Percentiles rank a stretch among this genome's conserved stretches.
Evolutionary conservation across 1,284 basidiomycete genomes (phyloP).

Genomic region (Phellopilus nigrolimitatus): DNA sequence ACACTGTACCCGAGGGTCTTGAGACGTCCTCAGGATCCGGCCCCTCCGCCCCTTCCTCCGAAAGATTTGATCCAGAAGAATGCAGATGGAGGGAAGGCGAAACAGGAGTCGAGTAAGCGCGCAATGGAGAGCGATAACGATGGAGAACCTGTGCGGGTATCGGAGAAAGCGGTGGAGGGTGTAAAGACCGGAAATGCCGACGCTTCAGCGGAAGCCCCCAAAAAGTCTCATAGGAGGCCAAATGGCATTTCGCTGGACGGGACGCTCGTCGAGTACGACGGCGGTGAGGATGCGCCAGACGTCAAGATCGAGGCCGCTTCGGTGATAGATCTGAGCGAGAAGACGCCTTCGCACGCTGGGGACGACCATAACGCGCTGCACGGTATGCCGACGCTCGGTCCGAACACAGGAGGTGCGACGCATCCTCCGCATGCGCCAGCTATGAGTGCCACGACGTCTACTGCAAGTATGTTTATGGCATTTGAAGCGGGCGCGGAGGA

Average conservation of each 20-base stretch:
- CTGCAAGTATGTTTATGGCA: background rate
- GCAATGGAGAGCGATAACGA: too few species aligned
- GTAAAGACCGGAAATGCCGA: background rate
- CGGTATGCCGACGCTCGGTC: background rate
- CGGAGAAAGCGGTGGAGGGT: background rate
- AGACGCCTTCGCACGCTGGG: background rate
- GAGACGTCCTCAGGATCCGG: background rate
- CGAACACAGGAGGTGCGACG: too few species aligned
- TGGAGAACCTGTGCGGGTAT: background rate
- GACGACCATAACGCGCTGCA: background rate
- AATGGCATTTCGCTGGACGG: slow-evolving; percentile 6
- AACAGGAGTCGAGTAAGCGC: background rate
- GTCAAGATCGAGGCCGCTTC: slow-evolving; percentile 9
- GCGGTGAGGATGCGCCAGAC: slow-evolving; percentile 1
- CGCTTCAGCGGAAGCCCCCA: background rate
- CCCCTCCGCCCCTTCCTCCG: background rate
- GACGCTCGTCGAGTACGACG: slow-evolving; percentile 8
- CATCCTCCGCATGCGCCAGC: too few species aligned
- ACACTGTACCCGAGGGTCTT: slow-evolving; percentile 11
- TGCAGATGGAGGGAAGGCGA: background rate
- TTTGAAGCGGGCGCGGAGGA: slow-evolving; percentile 18
- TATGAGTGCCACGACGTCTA: background rate
- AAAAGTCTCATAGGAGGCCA: background rate
- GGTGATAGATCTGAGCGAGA: slow-evolving; percentile 1
- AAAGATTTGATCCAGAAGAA: background rate